phyloP scores from a whole-genome alignment of 768 basidiomycete species.

The Roridomyces roridus region DNA sequence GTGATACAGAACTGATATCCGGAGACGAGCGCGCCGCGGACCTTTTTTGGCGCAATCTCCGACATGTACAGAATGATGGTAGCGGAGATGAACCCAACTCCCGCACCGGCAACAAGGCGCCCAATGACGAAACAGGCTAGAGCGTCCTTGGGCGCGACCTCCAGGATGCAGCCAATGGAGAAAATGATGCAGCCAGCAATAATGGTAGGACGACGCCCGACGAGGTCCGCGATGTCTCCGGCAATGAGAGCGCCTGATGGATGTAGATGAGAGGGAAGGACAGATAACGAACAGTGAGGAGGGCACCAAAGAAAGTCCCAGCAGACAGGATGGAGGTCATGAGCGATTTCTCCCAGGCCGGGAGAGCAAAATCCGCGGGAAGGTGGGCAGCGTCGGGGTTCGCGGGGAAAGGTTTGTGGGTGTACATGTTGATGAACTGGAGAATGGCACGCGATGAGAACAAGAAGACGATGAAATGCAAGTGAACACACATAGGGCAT shows the following conservation, averaged over 20 bases:
- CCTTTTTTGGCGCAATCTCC: constrained; percentile 39
- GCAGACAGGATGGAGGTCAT: constrained; percentile 76
- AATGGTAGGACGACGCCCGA: constrained; percentile 69
- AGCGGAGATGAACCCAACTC: constrained; percentile 79
- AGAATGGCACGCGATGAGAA: too few species aligned
- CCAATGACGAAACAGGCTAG: constrained; percentile 47
- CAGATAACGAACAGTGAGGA: constrained; percentile 45
- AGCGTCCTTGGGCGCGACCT: constrained; percentile 53
- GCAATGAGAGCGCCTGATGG: neutral
- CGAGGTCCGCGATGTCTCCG: constrained; percentile 40
- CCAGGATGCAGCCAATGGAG: constrained; percentile 68
- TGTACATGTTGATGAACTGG: constrained; percentile 50
- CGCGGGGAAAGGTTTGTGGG: constrained; percentile 1
- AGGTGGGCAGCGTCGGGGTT: neutral
- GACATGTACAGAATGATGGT: constrained; percentile 58
- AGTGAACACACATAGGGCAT: too few species aligned
- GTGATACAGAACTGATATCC: constrained; percentile 78
- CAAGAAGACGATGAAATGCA: too few species aligned
- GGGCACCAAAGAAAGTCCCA: constrained; percentile 86
- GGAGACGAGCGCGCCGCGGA: constrained; percentile 75
- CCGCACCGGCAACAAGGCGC: constrained; percentile 80
- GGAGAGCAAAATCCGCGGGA: constrained; percentile 41
- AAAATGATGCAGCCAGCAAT: constrained; percentile 65
- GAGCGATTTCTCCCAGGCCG: constrained; percentile 54
- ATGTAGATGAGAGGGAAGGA: neutral